Base-by-base conservation (phyloP, 2,329 filamentous ascomycete species). In the Scytalidium sp. region DNA sequence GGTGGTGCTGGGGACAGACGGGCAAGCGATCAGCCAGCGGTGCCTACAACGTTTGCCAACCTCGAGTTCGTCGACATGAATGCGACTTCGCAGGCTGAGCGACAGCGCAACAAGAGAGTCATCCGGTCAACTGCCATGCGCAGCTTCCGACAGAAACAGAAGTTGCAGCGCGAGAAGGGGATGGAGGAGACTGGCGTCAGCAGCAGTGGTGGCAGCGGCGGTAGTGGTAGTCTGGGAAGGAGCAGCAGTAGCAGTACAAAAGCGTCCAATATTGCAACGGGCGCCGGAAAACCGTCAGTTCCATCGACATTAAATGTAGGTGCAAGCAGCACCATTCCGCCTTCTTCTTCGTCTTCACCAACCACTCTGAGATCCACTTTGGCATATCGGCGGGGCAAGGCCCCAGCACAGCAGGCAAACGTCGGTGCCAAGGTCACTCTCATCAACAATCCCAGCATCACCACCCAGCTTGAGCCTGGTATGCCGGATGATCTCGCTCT, bases 121-220 rank as follows among this genome's bases (percentile, higher is more conserved):
- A 45, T 52, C 8, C 50, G 50, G 2, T 49, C 50, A 7, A 46
- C 45, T 4, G 50, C 50, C 2, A 52, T 52, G 50, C 48, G 46
- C 17, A 52, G 50, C 39, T 52, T 52, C 27, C 46, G 50, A 4
- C 42, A 46, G 19, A 43, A 41, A 27, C 46, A 52, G 19, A 41
- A 29, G 19, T 41, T 39, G n/a, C 32, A 49, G 25, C 43, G 19
- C 10, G 41, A 8, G n/a, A 40, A 22, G 36, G 22, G 36, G 19
- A 43, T 27, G 19, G 27, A 49, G 2, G 41, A 43, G 2, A n/a
- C n/a, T n/a, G n/a, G n/a, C n/a, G n/a, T n/a, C n/a, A n/a, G n/a
- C n/a, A 43, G 32, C 32, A n/a, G 32, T 36, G 32, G 32, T n/a
- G 25, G 8, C 25, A 36, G 32, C 32, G 5, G 11, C 32, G 15